Conservation (phyloP, 2,329 filamentous ascomycete species). For the Aciculosporium take region DNA sequence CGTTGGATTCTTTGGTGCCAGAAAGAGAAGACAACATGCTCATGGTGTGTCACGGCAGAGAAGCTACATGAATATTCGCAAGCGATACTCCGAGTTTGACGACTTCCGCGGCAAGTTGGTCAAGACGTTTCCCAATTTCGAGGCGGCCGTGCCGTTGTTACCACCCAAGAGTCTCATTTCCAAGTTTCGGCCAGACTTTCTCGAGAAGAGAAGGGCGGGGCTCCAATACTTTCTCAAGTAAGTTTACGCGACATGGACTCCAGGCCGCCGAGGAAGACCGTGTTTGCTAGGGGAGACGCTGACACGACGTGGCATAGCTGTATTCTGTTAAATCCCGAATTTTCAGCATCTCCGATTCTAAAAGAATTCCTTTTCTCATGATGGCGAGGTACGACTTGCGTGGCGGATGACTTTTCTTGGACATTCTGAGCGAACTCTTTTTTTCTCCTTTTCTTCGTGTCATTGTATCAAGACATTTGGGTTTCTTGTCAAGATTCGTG, state of each 20-base stretch:
- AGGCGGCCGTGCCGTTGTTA: constrained; percentile 72
- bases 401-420: too few relatives aligned
- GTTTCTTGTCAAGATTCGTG: neutral
- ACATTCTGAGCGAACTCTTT: too few relatives aligned
- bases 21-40: neutral
- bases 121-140: constrained; percentile 69
- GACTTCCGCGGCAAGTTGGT: constrained; percentile 61
- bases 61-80: constrained; percentile 46
- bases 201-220: constrained; percentile 70
- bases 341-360: constrained; percentile 12
- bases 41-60: constrained; percentile 25
- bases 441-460: too few relatives aligned
- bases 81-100: constrained; percentile 89
- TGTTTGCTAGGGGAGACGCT: constrained; percentile 2
- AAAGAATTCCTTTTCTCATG: constrained; percentile 12
- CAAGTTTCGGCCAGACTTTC: constrained; percentile 69
- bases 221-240: constrained; percentile 91
- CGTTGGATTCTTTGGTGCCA: too few relatives aligned
- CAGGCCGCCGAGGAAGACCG: neutral
- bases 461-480: too few relatives aligned
- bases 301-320: constrained; percentile 8
- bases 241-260: constrained; percentile 21
- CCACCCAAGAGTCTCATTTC: constrained; percentile 86
- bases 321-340: constrained; percentile 12
- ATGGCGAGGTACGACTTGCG: neutral